Percentiles rank a stretch among this genome's conserved stretches.
Conservation (phyloP, 257 asterid species). For the Solanum gracilifrons region DNA sequence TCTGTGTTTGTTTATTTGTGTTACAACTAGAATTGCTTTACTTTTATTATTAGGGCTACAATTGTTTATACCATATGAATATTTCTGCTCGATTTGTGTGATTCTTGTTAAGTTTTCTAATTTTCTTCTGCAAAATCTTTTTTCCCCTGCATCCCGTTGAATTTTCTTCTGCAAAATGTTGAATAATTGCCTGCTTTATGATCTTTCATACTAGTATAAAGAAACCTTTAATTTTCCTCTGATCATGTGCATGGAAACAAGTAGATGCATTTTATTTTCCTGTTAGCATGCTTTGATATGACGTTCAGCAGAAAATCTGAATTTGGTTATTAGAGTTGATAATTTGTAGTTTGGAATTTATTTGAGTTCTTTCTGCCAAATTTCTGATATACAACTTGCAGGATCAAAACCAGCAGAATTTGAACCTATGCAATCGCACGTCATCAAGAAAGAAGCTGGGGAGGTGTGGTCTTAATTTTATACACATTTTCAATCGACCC, state of each 20-base stretch:
- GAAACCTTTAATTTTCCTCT: background rate
- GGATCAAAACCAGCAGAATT: slow-evolving; percentile 1
- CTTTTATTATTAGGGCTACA: background rate
- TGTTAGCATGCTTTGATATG: background rate
- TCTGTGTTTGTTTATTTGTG: background rate
- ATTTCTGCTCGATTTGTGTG: background rate
- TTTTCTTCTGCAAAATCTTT: background rate
- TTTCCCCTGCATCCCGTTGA: no score
- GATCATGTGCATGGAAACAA: background rate
- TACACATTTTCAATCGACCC: no score
- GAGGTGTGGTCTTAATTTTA: background rate
- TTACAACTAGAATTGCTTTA: background rate
- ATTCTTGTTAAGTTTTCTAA: background rate
- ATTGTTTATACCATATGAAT: background rate
- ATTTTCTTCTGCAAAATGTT: background rate
- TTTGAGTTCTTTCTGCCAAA: background rate
- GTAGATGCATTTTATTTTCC: background rate
- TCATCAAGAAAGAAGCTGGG: background rate
- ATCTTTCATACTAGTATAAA: background rate
- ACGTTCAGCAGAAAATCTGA: background rate
- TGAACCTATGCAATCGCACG: background rate
- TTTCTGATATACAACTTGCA: background rate
- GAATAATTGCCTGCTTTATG: background rate
- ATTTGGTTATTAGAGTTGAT: background rate
- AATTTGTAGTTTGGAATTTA: background rate